A percentile compares a stretch with the other conserved stretches of the same genome.
Evolutionary conservation across 1,284 basidiomycete species (phyloP).

Genomic region (Ganoderma lingzhi): DNA sequence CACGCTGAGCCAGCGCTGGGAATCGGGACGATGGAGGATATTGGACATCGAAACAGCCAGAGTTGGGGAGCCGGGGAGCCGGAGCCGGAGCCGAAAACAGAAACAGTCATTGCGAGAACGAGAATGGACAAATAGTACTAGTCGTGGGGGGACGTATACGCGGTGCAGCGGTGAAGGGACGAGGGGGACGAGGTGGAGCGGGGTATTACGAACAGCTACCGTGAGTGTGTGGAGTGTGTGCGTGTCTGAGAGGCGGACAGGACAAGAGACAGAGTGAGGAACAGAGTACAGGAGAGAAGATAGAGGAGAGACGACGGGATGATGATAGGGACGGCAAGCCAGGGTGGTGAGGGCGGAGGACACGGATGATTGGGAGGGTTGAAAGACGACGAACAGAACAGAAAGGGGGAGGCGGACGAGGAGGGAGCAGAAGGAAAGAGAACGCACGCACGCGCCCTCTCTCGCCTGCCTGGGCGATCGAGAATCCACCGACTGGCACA

Average conservation of each 20-base stretch:
- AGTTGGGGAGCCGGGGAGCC: no score
- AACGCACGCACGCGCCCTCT: background rate
- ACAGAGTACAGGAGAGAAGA: background rate
- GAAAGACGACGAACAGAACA: background rate
- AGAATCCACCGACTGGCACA: background rate
- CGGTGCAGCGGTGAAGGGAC: no score
- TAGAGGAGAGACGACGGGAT: background rate
- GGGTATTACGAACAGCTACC: constrained; percentile 40
- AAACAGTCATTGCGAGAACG: constrained; percentile 36
- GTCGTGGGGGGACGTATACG: constrained; percentile 34
- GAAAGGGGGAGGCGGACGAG: background rate
- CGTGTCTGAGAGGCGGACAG: background rate
- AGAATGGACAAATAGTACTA: constrained; percentile 36
- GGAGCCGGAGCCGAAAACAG: background rate
- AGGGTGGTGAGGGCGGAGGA: no score
- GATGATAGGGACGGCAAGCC: background rate
- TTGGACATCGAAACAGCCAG: background rate
- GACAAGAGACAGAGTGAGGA: background rate
- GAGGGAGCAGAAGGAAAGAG: background rate
- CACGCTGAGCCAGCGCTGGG: no score
- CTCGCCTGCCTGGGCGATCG: background rate
- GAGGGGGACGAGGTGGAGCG: constrained; percentile 9
- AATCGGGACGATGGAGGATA: no score
- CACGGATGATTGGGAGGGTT: background rate
- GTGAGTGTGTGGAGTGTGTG: constrained; percentile 20